These are phyloP conservation scores for Setaria italica DNA, from an alignment of 202 grass and related monocot species.

Conservation along the genomic window DNA sequence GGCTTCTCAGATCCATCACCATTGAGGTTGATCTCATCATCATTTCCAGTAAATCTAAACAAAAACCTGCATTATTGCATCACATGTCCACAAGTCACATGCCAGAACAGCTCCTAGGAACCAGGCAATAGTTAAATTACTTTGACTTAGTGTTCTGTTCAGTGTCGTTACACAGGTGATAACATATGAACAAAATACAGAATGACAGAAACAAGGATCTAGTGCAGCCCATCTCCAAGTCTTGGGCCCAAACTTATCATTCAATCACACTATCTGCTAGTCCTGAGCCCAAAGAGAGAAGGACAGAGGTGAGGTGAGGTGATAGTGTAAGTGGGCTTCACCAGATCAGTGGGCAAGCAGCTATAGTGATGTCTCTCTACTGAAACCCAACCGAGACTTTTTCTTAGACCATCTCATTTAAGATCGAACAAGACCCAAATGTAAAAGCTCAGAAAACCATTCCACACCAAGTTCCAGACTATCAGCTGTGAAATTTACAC, in stretches of 20 bases:
- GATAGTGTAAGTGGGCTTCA: not conserved
- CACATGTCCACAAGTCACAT: conserved; percentile 4
- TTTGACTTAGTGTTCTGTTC: not conserved
- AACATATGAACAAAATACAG: not conserved
- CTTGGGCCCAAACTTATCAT: not conserved
- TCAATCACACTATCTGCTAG: not conserved
- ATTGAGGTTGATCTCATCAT: conserved; percentile 86
- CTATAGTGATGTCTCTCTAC: not conserved
- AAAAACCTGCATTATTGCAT: conserved; percentile 69
- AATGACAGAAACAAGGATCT: not conserved
- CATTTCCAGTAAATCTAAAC: conserved; percentile 77
- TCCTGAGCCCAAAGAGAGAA: not conserved
- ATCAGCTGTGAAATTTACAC: not conserved
- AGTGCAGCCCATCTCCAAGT: not conserved
- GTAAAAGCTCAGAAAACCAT: not conserved
- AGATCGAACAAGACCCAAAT: not conserved
- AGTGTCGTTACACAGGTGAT: not conserved
- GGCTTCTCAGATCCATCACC: conserved; percentile 93
- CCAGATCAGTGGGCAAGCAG: not conserved
- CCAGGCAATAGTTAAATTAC: not conserved
- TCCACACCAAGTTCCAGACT: not conserved
- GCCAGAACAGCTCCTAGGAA: not conserved
- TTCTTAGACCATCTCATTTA: not conserved
- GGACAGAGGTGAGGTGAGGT: not conserved
- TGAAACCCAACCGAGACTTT: not conserved